These are phyloP conservation scores for Endothia cerciana DNA, from an alignment of 2,329 filamentous ascomycete genomes.

Conservation along the genomic window DNA sequence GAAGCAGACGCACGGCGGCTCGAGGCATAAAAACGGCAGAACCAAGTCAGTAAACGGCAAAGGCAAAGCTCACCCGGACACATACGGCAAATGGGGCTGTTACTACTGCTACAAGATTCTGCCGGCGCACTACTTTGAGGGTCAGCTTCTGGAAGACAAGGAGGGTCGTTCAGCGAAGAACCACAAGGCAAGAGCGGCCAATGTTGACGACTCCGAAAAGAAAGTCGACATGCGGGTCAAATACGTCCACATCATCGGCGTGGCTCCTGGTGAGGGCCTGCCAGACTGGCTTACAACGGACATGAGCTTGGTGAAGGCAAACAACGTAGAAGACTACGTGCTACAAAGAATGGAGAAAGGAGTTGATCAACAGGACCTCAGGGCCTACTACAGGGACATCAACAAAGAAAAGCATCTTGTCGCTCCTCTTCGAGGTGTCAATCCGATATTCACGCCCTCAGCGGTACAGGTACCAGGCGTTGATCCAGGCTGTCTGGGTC, in stretches of 20 bases:
- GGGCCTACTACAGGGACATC: conserved; percentile 26
- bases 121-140: conserved; percentile 25
- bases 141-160: conserved; percentile 18
- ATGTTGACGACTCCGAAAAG: conserved; percentile 17
- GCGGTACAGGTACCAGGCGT: background rate
- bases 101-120: conserved; percentile 25
- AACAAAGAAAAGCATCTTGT: conserved; percentile 17
- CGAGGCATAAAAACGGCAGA: background rate
- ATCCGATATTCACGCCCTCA: conserved; percentile 20
- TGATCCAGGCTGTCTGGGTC: background rate
- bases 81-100: conserved; percentile 19
- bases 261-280: background rate
- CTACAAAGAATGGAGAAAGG: conserved; percentile 14
- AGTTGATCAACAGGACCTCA: conserved; percentile 22
- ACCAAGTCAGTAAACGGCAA: background rate
- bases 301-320: background rate
- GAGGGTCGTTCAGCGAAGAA: conserved; percentile 1
- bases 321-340: conserved; percentile 19
- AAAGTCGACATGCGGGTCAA: conserved; percentile 27
- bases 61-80: conserved; percentile 8
- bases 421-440: conserved; percentile 22
- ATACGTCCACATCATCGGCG: conserved; percentile 23
- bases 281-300: conserved; percentile 26
- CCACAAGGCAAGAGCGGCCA: conserved; percentile 15
- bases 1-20: background rate